A percentile compares a stretch with the other conserved stretches of the same genome.
Conservation (phyloP, 169 alveolate genomes). For the Plasmodium ovale region DNA sequence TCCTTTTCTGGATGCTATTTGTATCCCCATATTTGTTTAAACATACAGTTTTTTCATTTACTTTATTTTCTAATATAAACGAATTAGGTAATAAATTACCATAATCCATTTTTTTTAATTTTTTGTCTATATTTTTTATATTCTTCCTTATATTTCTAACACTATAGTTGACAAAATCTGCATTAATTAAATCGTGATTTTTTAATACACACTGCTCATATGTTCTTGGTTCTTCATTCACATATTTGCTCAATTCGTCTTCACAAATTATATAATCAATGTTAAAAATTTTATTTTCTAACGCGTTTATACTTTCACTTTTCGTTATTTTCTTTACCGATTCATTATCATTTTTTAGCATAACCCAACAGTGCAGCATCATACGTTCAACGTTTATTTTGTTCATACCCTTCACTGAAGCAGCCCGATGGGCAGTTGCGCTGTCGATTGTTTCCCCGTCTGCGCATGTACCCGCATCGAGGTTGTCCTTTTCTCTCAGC, state of each 20-base stretch:
- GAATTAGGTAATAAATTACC: constrained; percentile 1
- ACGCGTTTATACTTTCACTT: constrained; percentile 53
- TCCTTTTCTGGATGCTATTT: background rate
- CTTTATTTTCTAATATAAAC: constrained; percentile 12
- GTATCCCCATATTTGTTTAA: background rate
- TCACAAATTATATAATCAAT: constrained; percentile 59
- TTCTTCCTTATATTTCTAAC: constrained; percentile 56
- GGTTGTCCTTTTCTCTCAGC: background rate
- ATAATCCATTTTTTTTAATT: constrained; percentile 14
- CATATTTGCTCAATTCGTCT: constrained; percentile 59
- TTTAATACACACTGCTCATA: constrained; percentile 67
- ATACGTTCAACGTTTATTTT: constrained; percentile 63
- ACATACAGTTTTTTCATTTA: background rate
- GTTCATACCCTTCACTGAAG: background rate
- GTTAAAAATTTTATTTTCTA: constrained; percentile 63
- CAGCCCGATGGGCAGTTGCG: background rate
- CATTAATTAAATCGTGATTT: constrained; percentile 37
- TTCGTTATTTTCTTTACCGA: constrained; percentile 10
- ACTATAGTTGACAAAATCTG: constrained; percentile 53
- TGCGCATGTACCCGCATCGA: background rate
- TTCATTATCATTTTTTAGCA: constrained; percentile 29
- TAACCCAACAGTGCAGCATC: constrained; percentile 76
- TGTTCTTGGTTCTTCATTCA: constrained; percentile 54
- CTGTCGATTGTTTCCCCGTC: background rate
- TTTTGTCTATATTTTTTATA: constrained; percentile 48